Percentiles rank a stretch among this genome's conserved stretches.
These are phyloP conservation scores for Moricandia arvensis DNA, from an alignment of 345 rosid genomes.

Conservation along the genomic window DNA sequence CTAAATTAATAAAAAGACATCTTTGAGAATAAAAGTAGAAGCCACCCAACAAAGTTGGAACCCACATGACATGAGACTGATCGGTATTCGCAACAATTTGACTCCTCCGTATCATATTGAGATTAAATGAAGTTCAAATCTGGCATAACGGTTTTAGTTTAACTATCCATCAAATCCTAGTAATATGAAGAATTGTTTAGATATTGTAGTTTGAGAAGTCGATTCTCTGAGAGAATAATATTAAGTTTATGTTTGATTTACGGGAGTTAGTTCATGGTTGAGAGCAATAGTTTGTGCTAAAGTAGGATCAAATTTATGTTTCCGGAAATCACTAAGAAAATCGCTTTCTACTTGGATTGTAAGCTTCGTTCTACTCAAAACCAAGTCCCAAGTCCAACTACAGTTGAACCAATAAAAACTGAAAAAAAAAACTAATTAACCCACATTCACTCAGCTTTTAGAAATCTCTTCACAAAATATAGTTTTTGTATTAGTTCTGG, in stretches of 20 bases:
- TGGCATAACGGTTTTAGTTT: background rate
- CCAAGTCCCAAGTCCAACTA: background rate
- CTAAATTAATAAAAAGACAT: background rate
- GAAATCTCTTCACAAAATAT: background rate
- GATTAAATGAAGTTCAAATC: background rate
- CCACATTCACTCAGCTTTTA: background rate
- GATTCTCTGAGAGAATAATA: background rate
- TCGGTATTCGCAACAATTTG: background rate
- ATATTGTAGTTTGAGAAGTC: background rate
- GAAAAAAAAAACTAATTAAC: background rate
- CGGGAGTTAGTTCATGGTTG: background rate
- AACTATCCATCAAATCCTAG: background rate
- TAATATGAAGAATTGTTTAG: background rate
- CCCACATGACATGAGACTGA: constrained; percentile 14
- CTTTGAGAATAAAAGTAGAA: background rate
- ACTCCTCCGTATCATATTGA: constrained; percentile 9
- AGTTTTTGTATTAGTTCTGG: background rate
- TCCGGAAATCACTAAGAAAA: background rate
- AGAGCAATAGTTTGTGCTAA: background rate
- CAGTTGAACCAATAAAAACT: background rate
- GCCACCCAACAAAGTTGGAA: constrained; percentile 28
- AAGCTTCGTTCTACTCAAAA: background rate
- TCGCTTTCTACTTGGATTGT: background rate
- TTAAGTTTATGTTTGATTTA: background rate
- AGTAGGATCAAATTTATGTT: background rate